Evolutionary conservation across 2,329 filamentous ascomycete genomes (phyloP).

Genomic region (Fusarium burgessii): DNA sequence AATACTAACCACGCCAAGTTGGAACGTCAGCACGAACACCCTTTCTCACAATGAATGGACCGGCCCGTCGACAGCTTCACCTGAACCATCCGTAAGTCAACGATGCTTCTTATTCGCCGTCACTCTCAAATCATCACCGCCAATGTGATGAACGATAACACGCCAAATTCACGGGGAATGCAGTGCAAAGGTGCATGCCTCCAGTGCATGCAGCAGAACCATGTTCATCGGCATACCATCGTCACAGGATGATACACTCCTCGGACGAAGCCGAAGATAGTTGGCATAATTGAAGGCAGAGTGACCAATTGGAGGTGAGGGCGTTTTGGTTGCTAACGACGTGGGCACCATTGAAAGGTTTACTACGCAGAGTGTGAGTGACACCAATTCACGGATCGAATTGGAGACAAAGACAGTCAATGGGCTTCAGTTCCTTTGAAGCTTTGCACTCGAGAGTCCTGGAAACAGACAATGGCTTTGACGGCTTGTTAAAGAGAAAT

Average conservation of each 20-base stretch:
- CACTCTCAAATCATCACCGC: constrained; percentile 10
- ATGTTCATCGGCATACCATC: background rate
- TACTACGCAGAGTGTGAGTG: background rate
- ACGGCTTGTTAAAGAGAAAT: background rate
- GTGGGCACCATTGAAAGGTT: constrained; percentile 11
- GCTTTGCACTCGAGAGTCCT: background rate
- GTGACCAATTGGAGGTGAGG: constrained; percentile 14
- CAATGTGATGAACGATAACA: constrained; percentile 22
- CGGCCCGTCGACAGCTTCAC: constrained; percentile 13
- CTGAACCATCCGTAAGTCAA: background rate
- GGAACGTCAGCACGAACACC: constrained; percentile 26
- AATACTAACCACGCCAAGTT: constrained; percentile 1
- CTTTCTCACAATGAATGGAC: background rate
- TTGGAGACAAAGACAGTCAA: background rate
- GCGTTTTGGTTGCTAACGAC: constrained; percentile 15
- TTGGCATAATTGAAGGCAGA: background rate
- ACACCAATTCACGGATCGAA: constrained; percentile 5
- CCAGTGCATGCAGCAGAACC: constrained; percentile 16
- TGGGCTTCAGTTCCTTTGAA: background rate
- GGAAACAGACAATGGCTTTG: background rate
- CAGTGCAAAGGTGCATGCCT: constrained; percentile 28
- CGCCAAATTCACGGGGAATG: constrained; percentile 28
- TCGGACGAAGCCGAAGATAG: constrained; percentile 29
- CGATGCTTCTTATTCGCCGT: constrained; percentile 7
- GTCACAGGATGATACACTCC: constrained; percentile 8